Percentiles rank a stretch among this genome's conserved stretches.
Conservation (phyloP, 2,329 filamentous ascomycete genomes). For the Parastagonospora nodorum region DNA sequence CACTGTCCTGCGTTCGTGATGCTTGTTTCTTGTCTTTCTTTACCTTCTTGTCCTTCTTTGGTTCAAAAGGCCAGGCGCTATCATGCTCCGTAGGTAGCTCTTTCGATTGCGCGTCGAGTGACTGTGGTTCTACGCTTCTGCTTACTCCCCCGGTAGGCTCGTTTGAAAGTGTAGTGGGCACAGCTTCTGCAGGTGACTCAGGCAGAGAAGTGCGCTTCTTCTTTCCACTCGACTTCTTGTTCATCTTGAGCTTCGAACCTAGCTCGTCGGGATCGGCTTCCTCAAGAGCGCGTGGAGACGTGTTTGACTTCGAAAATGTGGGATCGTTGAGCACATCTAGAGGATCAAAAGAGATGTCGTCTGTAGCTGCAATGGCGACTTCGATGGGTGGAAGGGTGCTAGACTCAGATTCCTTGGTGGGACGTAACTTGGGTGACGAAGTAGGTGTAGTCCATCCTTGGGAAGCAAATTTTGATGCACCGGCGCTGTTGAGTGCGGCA, state of each 20-base stretch:
- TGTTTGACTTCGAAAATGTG: conserved; percentile 40
- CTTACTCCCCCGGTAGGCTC: background rate
- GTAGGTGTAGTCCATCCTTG: conserved; percentile 38
- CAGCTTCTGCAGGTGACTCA: conserved; percentile 9
- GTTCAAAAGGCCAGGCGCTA: conserved; percentile 8
- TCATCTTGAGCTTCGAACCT: conserved; percentile 47
- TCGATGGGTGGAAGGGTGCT: conserved; percentile 41
- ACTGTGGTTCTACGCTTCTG: background rate
- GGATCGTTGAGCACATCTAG: conserved; percentile 45
- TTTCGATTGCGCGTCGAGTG: background rate
- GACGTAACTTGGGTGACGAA: conserved; percentile 31
- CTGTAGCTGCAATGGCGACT: conserved; percentile 38
- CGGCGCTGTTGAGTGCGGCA: conserved; percentile 35
- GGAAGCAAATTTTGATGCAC: conserved; percentile 36
- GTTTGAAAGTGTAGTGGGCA: background rate
- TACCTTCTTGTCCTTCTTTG: conserved; percentile 32
- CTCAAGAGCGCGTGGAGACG: conserved; percentile 40
- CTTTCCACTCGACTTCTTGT: conserved; percentile 52
- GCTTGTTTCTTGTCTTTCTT: conserved; percentile 37
- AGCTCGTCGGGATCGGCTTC: conserved; percentile 45
- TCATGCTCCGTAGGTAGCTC: conserved; percentile 1
- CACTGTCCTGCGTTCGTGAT: conserved; percentile 34
- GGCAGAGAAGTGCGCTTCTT: conserved; percentile 37
- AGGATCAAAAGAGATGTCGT: conserved; percentile 44
- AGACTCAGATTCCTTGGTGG: conserved; percentile 15